Evolutionary conservation across 495 filamentous ascomycete genomes (phyloP).

Genomic region (Tuber brumale): DNA sequence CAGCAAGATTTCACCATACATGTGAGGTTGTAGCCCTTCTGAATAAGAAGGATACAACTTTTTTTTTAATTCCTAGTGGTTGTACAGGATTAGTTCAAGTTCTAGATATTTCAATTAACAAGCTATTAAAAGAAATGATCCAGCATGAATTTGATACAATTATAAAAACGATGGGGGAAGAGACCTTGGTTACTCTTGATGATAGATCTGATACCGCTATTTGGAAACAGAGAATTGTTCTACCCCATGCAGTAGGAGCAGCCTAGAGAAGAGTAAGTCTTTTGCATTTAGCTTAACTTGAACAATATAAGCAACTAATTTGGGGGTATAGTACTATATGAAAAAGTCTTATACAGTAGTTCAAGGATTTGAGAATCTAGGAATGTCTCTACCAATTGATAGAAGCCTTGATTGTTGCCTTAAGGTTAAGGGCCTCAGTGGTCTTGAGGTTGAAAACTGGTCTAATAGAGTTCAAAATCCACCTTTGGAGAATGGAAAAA

Average conservation of each 20-base stretch:
- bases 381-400: too few species aligned
- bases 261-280: not conserved
- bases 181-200: not conserved
- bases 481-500: too few species aligned
- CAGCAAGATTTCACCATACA: constrained; percentile 4
- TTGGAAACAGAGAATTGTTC: not conserved
- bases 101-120: not conserved
- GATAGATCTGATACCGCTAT: not conserved
- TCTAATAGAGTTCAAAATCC: too few species aligned
- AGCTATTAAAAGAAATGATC: not conserved
- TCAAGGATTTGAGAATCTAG: too few species aligned
- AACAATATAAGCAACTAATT: too few species aligned
- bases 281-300: too few species aligned
- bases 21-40: not conserved
- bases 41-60: not conserved
- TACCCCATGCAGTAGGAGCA: not conserved
- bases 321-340: too few species aligned
- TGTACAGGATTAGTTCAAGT: not conserved
- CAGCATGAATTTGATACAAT: not conserved
- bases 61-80: not conserved
- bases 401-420: too few species aligned
- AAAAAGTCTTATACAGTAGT: too few species aligned
- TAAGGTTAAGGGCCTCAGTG: too few species aligned
- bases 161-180: not conserved
- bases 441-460: too few species aligned